Base-by-base conservation (phyloP, 1,139 yeast species). In the Kluyveromyces sp. region DNA sequence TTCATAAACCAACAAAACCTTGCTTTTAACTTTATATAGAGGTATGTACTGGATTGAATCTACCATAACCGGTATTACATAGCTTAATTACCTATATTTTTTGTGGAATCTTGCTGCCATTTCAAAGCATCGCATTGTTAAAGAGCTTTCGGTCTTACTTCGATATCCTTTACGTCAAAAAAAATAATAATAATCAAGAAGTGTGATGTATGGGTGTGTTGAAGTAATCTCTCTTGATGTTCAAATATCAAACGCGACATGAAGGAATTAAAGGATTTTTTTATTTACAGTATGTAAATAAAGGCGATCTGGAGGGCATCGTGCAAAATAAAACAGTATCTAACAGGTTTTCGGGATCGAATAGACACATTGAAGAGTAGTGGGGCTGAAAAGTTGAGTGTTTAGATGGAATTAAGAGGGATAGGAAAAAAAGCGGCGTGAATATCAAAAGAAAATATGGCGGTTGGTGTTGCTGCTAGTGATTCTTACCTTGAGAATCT, bases 401-500 rank as follows among this genome's bases (percentile, higher is more conserved):
- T 15, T 15, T 15, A 15, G 21, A 15, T 15, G 21, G 21, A 15
- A 15, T 15, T 15, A 15, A 15, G 21, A 15, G 21, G 21, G 21
- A 15, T 15, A 15, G 21, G 21, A 15, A 15, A 15, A 15, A 15
- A 15, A 15, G 21, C 21, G 21, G 21, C 21, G 21, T 15, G 21
- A 15, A 15, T 15, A 15, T 15, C 21, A 15, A 15, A 15, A 15
- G 21, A 15, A 15, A 15, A 15, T 15, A 15, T 15, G 21, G 21
- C 21, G 21, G 21, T 15, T 15, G 21, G 21, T 15, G 38, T 32
- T 15, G 42, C 29, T 10, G 37, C 36, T 32, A 21, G n/a, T 26
- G 42, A 41, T 34, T 6, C 37, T 10, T 41, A 41, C 26, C 34
- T 41, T 25, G 15, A 28, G 29, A 34, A 58, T 3, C 70, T 88